A percentile compares a stretch with the other conserved stretches of the same genome.
phyloP scores from a whole-genome alignment of 73 alveolate species.

The Diophrys appendiculata region DNA sequence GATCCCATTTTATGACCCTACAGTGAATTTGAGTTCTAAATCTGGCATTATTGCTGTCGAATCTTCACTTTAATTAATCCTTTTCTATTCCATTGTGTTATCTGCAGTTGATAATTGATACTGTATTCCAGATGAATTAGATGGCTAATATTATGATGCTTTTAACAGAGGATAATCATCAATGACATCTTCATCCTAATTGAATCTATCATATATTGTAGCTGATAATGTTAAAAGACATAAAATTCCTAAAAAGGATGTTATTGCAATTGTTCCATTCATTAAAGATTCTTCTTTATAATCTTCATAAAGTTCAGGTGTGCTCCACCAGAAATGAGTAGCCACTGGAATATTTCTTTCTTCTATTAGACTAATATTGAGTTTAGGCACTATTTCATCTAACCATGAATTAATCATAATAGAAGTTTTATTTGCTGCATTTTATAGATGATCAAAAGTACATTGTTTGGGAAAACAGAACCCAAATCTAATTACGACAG shows the following conservation, averaged over 20 bases:
- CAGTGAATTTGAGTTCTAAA: no score
- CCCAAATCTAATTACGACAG: constrained; percentile 23
- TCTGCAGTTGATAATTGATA: no score
- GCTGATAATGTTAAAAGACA: neutral
- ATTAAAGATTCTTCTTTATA: neutral
- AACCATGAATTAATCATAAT: neutral
- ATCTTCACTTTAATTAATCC: no score
- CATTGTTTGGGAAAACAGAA: constrained; percentile 29
- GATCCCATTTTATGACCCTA: no score
- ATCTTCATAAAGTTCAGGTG: neutral
- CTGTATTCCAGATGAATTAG: no score
- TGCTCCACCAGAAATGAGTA: neutral
- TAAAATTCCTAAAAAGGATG: neutral
- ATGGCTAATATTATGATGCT: no score
- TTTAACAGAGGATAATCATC: no score
- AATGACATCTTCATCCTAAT: no score
- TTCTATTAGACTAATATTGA: neutral
- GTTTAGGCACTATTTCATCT: neutral
- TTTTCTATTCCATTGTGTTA: no score
- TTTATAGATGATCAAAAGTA: neutral
- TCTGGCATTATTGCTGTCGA: no score
- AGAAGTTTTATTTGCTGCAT: neutral
- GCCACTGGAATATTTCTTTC: neutral
- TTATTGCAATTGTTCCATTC: neutral
- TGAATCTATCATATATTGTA: neutral